Conservation (phyloP, 805 yeast genomes). For the Blastobotrys mokoenaii region DNA sequence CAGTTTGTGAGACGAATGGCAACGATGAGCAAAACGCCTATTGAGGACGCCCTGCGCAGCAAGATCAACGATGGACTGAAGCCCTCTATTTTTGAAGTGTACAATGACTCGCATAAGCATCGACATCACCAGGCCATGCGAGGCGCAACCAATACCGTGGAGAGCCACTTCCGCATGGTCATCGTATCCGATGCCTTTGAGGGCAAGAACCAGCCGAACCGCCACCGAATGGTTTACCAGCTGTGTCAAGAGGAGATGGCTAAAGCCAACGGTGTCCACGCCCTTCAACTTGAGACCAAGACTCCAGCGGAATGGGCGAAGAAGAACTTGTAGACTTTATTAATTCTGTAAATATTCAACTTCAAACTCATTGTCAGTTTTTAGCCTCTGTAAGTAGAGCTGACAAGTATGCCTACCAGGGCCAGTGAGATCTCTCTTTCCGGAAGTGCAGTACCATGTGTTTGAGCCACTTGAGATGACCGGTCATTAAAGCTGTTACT, state of each 20-base stretch:
- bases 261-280: slow-evolving; percentile 64
- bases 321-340: neutral
- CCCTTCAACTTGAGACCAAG: slow-evolving; percentile 75
- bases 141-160: slow-evolving; percentile 61
- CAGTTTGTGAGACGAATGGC: neutral
- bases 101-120: slow-evolving; percentile 82
- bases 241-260: slow-evolving; percentile 66
- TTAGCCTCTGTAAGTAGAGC: no score
- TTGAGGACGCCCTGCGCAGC: slow-evolving; percentile 31
- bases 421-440: no score
- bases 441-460: no score
- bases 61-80: slow-evolving; percentile 35
- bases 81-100: slow-evolving; percentile 44
- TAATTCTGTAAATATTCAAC: no score
- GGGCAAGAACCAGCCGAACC: slow-evolving; percentile 56
- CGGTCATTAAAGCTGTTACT: no score
- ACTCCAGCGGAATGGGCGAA: slow-evolving; percentile 48
- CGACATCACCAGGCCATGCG: slow-evolving; percentile 78
- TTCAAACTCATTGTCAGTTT: no score
- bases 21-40: slow-evolving; percentile 2
- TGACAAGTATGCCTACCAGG: no score
- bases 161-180: slow-evolving; percentile 74
- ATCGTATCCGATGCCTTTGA: slow-evolving; percentile 62
- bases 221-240: slow-evolving; percentile 71
- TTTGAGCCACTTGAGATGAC: no score